Base-by-base conservation (phyloP, 2,329 filamentous ascomycete species). In the Cercospora sp. region DNA sequence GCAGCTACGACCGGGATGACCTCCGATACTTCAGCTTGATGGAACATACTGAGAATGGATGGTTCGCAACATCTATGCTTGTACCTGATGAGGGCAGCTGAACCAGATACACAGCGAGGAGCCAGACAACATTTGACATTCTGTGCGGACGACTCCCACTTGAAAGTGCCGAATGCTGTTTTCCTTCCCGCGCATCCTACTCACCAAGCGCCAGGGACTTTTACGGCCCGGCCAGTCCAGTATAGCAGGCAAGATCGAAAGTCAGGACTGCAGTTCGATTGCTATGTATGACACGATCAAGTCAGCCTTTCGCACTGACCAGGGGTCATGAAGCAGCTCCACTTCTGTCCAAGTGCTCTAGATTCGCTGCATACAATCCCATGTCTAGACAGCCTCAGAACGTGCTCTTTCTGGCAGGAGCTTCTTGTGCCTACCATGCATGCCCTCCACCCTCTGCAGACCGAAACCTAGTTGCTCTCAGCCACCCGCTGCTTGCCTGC, bases 401-500 rank as follows among this genome's bases (percentile, higher is more conserved):
- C 30, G 26, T 32, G n/a, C 53, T 28, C 24, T 61, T 43, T 61
- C 26, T 28, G 37, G 32, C 32, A 66, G 32, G 49, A 55, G 55
- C 49, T 43, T 63, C 60, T 55, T 55, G 30, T 55, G 30, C 37
- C 21, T 61, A 49, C 59, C 37, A 30, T 28, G 24, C 26, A 28
- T 3, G 37, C n/a, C 59, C 30, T 37, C 37, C 59, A 61, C 32
- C 18, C 24, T 37, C n/a, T 61, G 59, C 59, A 49, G 34, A 61
- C 32, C 45, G 61, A 64, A 65, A 67, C 66, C 57, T 64, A 58
- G 61, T 37, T 59, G 37, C 61, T 55, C 61, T 34, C 26, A 37
- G 26, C 30, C 66, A 59, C 53, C 61, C 57, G 55, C 61, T 67
- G 49, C 40, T 45, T 57, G 18, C 61, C 26, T 34, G 53, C 55